Conservation (phyloP, 2,329 filamentous ascomycete genomes). For the Aspergillus fructus region DNA sequence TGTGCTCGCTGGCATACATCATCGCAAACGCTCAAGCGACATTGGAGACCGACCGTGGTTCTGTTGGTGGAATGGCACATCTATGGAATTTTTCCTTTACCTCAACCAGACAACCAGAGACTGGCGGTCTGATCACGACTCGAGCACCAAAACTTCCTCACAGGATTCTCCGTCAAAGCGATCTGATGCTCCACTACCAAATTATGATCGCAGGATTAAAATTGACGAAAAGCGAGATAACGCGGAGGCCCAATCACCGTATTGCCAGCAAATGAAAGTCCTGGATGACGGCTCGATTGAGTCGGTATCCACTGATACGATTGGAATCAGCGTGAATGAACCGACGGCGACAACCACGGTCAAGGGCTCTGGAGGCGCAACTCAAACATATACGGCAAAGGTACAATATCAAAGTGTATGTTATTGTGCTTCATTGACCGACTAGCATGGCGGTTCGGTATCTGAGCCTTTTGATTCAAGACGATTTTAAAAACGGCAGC, state of each 20-base stretch:
- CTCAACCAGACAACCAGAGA: slow-evolving; percentile 51
- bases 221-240: slow-evolving; percentile 62
- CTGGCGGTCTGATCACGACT: slow-evolving; percentile 12
- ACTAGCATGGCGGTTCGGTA: slow-evolving; percentile 22
- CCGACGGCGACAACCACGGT: slow-evolving; percentile 37
- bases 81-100: slow-evolving; percentile 68
- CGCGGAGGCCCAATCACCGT: slow-evolving; percentile 47
- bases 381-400: slow-evolving; percentile 37
- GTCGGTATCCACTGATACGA: slow-evolving; percentile 26
- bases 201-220: slow-evolving; percentile 61
- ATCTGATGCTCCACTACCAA: slow-evolving; percentile 15
- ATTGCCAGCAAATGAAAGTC: slow-evolving; percentile 66
- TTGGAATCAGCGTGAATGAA: slow-evolving; percentile 36
- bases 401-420: slow-evolving; percentile 36
- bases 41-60: slow-evolving; percentile 67
- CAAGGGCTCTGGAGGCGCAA: slow-evolving; percentile 22
- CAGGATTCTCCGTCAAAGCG: slow-evolving; percentile 3
- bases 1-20: slow-evolving; percentile 22
- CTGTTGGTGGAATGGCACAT: slow-evolving; percentile 68
- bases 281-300: slow-evolving; percentile 50
- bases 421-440: slow-evolving; percentile 37
- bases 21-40: slow-evolving; percentile 44
- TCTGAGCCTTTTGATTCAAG: not conserved
- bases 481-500: not conserved
- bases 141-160: not conserved